phyloP scores from a whole-genome alignment of 164 flowering plant genomes.

The Berberis thunbergii region DNA sequence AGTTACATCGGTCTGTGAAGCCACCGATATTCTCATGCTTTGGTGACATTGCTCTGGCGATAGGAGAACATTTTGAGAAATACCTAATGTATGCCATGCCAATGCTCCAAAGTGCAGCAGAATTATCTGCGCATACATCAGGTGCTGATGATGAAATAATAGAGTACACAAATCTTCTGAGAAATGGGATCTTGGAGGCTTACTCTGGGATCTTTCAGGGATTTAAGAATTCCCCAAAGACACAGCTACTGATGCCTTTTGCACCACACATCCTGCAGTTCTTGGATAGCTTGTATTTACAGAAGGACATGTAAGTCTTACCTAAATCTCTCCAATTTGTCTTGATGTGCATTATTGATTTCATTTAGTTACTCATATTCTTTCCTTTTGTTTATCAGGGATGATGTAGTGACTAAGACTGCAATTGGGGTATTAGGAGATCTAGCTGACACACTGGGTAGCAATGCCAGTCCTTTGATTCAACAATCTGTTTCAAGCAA shows the following conservation, averaged over 20 bases:
- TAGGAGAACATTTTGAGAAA: constrained; percentile 59
- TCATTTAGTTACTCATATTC: background rate
- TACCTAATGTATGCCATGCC: constrained; percentile 63
- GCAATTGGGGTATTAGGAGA: constrained; percentile 78
- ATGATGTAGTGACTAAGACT: constrained; percentile 67
- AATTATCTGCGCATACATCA: constrained; percentile 32
- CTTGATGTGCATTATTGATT: background rate
- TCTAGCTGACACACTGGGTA: constrained; percentile 69
- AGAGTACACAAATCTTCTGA: constrained; percentile 44
- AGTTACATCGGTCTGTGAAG: constrained; percentile 54
- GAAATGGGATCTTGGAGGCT: constrained; percentile 59
- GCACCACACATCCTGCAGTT: constrained; percentile 51
- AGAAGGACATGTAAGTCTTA: constrained; percentile 47
- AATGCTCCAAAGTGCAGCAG: constrained; percentile 64
- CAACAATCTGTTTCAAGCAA: constrained; percentile 60
- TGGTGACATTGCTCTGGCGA: constrained; percentile 60
- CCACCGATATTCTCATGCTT: constrained; percentile 60
- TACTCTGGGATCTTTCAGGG: constrained; percentile 64
- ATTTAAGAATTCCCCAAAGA: constrained; percentile 45
- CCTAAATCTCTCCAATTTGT: background rate
- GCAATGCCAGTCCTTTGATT: constrained; percentile 55
- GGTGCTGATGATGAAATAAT: constrained; percentile 45
- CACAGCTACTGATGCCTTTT: constrained; percentile 45
- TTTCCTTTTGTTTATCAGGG: constrained; percentile 35
- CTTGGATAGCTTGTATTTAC: constrained; percentile 42